Conservation (phyloP, 139 green algal genomes). For the Auxenochlorella protothecoides region DNA sequence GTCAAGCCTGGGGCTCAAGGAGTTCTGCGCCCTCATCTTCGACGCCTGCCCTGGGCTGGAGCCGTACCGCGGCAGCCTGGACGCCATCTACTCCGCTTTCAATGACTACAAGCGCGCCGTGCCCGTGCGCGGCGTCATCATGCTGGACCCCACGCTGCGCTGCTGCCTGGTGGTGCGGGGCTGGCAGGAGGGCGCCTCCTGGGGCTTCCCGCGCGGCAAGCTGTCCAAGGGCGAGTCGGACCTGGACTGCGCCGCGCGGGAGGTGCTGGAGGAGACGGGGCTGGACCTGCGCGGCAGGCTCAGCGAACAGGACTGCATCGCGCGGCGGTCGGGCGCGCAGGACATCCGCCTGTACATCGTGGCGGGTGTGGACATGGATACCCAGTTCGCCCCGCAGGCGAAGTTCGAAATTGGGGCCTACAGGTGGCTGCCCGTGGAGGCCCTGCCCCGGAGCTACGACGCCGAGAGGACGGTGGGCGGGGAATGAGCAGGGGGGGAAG, state of each 20-base stretch:
- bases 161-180: conserved; percentile 81
- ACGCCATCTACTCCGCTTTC: conserved; percentile 75
- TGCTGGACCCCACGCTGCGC: conserved; percentile 68
- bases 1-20: conserved; percentile 19
- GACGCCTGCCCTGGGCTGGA: conserved; percentile 52
- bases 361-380: conserved; percentile 39
- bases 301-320: conserved; percentile 44
- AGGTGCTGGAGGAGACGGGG: conserved; percentile 78
- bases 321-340: conserved; percentile 46
- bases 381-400: conserved; percentile 51
- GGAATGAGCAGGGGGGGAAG: too few species aligned
- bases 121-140: conserved; percentile 72
- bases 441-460: conserved; percentile 32
- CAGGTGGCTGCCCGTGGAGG: conserved; percentile 59
- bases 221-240: conserved; percentile 75
- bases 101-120: conserved; percentile 77
- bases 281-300: conserved; percentile 45
- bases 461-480: not conserved
- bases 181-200: conserved; percentile 55
- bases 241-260: conserved; percentile 65
- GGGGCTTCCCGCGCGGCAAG: conserved; percentile 92
- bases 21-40: conserved; percentile 70
- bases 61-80: conserved; percentile 36
- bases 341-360: conserved; percentile 67
- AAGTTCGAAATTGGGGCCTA: conserved; percentile 66